Evolutionary conservation across 805 yeast species (phyloP).

Genomic region (Candida sphagnicola): DNA sequence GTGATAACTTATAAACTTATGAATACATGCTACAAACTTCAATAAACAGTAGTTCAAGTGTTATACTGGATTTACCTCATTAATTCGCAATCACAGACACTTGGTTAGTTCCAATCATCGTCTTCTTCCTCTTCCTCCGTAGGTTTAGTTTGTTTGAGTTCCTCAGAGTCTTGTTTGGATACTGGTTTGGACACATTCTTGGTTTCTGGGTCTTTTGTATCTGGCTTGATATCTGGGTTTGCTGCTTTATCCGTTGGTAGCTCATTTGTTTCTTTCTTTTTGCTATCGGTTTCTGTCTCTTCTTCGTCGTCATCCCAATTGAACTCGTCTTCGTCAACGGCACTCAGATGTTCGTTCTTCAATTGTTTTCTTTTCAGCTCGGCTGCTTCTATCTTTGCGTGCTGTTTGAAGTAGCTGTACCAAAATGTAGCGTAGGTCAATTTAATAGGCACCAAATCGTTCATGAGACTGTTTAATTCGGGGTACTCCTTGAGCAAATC

Average conservation of each 20-base stretch:
- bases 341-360: conserved; percentile 19
- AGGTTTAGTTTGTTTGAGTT: no score
- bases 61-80: no score
- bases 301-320: conserved; percentile 52
- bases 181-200: no score
- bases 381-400: conserved; percentile 49
- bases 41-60: no score
- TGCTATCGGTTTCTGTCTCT: conserved; percentile 15
- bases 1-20: no score
- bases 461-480: conserved; percentile 49
- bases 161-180: not conserved
- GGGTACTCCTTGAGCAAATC: conserved; percentile 44
- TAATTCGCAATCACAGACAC: not conserved
- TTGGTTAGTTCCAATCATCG: conserved; percentile 46
- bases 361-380: conserved; percentile 66
- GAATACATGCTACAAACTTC: no score
- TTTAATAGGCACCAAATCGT: conserved; percentile 61
- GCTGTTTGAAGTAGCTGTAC: conserved; percentile 62
- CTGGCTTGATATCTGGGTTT: not conserved
- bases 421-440: conserved; percentile 65
- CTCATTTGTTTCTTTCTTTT: not conserved
- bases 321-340: conserved; percentile 41
- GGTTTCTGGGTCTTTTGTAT: no score
- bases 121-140: conserved; percentile 31
- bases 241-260: no score